Evolutionary conservation across 2,329 filamentous ascomycete genomes (phyloP).

Genomic region (Nannizziopsis barbatae): DNA sequence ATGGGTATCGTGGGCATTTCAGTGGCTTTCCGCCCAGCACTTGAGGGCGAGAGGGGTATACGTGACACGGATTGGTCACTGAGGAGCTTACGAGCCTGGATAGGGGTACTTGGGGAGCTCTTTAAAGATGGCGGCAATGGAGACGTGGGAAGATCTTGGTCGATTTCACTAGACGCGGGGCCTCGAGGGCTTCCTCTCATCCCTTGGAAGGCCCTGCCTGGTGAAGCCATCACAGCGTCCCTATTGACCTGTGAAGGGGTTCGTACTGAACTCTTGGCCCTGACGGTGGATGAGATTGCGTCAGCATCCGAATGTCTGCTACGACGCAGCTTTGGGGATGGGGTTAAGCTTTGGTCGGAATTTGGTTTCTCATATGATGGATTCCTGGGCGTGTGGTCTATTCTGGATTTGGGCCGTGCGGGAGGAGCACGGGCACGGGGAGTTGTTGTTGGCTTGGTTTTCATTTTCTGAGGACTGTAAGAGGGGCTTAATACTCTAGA

Average conservation of each 20-base stretch:
- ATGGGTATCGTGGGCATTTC: slow-evolving; percentile 11
- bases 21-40: slow-evolving; percentile 10
- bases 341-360: slow-evolving; percentile 23
- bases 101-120: slow-evolving; percentile 3
- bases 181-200: background rate
- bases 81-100: slow-evolving; percentile 5
- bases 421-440: slow-evolving; percentile 24
- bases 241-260: slow-evolving; percentile 7
- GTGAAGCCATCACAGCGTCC: background rate
- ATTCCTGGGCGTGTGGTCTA: slow-evolving; percentile 22
- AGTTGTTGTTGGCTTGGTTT: slow-evolving; percentile 22
- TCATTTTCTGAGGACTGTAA: slow-evolving; percentile 17
- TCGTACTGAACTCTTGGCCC: background rate
- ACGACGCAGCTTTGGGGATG: slow-evolving; percentile 21
- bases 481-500: slow-evolving; percentile 23
- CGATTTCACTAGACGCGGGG: background rate
- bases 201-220: background rate
- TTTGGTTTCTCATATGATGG: slow-evolving; percentile 26
- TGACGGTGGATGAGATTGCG: background rate
- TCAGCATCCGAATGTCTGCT: slow-evolving; percentile 1
- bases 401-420: slow-evolving; percentile 26
- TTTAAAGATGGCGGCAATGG: slow-evolving; percentile 2
- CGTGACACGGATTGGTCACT: slow-evolving; percentile 12
- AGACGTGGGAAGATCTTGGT: background rate
- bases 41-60: slow-evolving; percentile 12